Evolutionary conservation across 495 filamentous ascomycete genomes (phyloP), one percentile per base, ranked within the genome.

Genomic region (Alectoria sarmentosa): DNA sequence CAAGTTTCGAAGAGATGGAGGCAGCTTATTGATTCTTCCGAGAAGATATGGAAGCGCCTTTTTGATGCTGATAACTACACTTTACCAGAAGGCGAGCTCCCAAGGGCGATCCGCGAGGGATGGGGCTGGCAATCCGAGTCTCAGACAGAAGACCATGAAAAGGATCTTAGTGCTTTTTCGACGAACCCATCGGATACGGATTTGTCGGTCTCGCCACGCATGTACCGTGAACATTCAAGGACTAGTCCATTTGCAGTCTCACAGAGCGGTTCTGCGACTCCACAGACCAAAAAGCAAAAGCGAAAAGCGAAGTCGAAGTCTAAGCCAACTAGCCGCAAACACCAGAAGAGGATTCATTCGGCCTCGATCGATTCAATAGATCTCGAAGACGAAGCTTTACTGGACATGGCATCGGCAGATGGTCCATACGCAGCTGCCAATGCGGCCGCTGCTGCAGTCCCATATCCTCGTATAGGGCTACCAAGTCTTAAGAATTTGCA

Each of bases 41-140:
- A 99, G 74, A 91, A 88, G 42, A 89, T 90, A 10, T 99, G 94
- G 94, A 97, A 96, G 76, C 89, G 92, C 63, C 80, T 96, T 1
- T 87, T 99, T 65, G 91, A 96, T 64, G 79, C 79, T 15, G 91
- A 96, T 74, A 90, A 90, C 0, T 96, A 89, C 74, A 72, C 75
- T 17, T 78, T 98, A 21, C 88, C 90, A 21, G 83, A 88, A 3
- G 90, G 90, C 17, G 94, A 99, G 71, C 77, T 99, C 23, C 85
- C 93, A 61, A 84, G 86, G 65, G 92, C 94, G 19, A 89, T 98
- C 61, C 83, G 79, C 37, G 89, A 98, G 76, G 94, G 94, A n/a
- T 99, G 94, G 94, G 94, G 92, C n/a, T 99, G 93, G 90, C 94
- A 98, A 72, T 87, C 90, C 73, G 90, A 92, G 3, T 84, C 85